Conservation (phyloP, 78 protist species). For the slime mould (Dictyostelium discoideum) region DNA sequence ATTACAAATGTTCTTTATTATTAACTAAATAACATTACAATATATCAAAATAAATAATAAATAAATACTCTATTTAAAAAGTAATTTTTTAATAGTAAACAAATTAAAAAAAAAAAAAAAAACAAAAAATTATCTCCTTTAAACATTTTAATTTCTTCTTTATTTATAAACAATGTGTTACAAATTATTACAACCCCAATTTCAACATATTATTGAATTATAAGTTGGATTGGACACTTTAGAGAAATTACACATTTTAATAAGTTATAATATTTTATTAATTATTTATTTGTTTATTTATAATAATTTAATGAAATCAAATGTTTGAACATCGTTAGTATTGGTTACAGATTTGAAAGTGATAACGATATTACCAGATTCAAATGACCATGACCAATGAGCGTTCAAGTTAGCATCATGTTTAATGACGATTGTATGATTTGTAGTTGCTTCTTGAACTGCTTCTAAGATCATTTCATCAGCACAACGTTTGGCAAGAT, state of each 20-base stretch:
- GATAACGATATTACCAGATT: constrained; percentile 4
- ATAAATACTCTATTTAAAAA: too few relatives aligned
- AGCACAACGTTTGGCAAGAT: background rate
- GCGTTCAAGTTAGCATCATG: background rate
- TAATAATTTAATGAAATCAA: constrained; percentile 28
- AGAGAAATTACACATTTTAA: too few relatives aligned
- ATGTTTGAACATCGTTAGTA: background rate
- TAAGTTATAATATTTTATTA: too few relatives aligned
- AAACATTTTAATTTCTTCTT: too few relatives aligned
- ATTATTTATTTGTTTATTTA: background rate
- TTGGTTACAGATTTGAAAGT: constrained; percentile 23
- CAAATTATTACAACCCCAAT: too few relatives aligned
- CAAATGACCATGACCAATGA: constrained; percentile 21
- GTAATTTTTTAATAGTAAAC: too few relatives aligned
- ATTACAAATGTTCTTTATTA: background rate
- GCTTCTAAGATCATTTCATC: constrained; percentile 17
- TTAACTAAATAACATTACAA: background rate
- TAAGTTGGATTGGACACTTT: too few relatives aligned
- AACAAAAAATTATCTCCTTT: too few relatives aligned
- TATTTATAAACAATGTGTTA: too few relatives aligned
- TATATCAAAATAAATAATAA: too few relatives aligned
- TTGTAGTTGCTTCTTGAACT: background rate
- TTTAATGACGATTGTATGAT: background rate
- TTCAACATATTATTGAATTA: too few relatives aligned
- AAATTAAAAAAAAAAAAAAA: too few relatives aligned